Base-by-base conservation (phyloP, 139 green algal genomes). In the Chlorella sp. region DNA sequence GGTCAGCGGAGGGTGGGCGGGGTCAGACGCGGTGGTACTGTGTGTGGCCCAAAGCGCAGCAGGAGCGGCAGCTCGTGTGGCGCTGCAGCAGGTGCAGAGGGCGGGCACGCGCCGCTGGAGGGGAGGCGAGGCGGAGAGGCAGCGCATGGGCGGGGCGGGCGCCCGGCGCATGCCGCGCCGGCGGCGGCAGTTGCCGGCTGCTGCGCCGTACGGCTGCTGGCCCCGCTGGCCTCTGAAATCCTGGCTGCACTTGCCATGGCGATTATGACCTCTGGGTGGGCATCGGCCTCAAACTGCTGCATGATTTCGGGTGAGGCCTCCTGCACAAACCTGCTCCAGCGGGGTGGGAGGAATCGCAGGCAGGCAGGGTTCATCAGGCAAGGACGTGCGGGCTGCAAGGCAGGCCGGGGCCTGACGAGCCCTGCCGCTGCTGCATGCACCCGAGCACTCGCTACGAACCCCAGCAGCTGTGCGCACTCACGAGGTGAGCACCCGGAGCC, bases 221-320 rank as follows among this genome's bases (percentile, higher is more conserved):
- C 54, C n/a, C 6, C n/a, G n/a, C n/a, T n/a, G n/a, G n/a, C n/a
- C n/a, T n/a, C n/a, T n/a, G n/a, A n/a, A n/a, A 54, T 54, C 46
- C 46, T 54, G 8, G 11, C 7, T 54, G 51, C 51, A 60, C 51
- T 60, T 24, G 14, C 51, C 51, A 60, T 60, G 51, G 51, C 51
- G 30, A 62, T 44, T 17, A 80, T 74, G 30, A 91, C 90, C 73
- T 91, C 83, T 16, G 88, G 75, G 48, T 90, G 86, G 56, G 90
- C 90, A 36, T 86, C 81, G 5, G 92, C 78, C 46, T 87, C 88
- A 80, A 96, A 96, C 73, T 90, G 73, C 48, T 91, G 77, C 80
- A 94, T 90, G 6, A 91, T 78, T 4, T 84, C 43, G 24, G 93
- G 91, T 38, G 94, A 62, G 2, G 92, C 88, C 30, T 93, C 87